Base-by-base conservation (phyloP, 2,329 filamentous ascomycete species). In the Colletotrichum zoysiae region DNA sequence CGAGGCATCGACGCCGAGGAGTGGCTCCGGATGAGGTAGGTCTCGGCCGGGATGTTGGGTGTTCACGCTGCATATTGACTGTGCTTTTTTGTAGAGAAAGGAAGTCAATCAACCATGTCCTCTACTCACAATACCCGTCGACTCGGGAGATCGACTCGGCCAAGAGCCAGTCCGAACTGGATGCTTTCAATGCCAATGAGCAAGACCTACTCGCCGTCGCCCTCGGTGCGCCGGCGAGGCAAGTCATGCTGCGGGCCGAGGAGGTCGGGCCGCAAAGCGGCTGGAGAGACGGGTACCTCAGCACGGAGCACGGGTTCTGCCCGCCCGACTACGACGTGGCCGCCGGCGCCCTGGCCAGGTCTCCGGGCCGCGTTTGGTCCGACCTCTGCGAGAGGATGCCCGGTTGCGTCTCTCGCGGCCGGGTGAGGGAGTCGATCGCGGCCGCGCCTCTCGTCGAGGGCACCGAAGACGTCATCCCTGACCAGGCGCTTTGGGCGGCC, bases 321-420 rank as follows among this genome's bases (percentile, higher is more conserved):
- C 86, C 86, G 0, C 82, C 82, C 2, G 85, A 88, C 72, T 84
- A 86, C 35, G 84, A 86, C 71, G 86, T 85, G 71, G 80, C 86
- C 0, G 82, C 82, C 0, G 84, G 82, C 5, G 86, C 85, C 8
- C 79, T 84, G 16, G 83, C 82, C 23, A 83, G 80, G 70, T 87
- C 85, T 0, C 85, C 86, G 0, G 86, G 86, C 0, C 79, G 86
- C 30, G 82, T 87, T 23, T 89, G 86, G 86, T 84, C 84, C 3
- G 86, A 88, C 70, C 80, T 88, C 0, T 86, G 84, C 65, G 85
- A 87, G 74, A 80, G 86, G 7, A 87, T 88, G 83, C 86, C 86
- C 0, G 86, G 86, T 0, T 86, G 85, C 57, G 82, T 86, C 2
- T 82, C 85, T 1, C 79, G 86, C 55, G 86, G 86, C 2, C 82